Evolutionary conservation across 257 asterid genomes (phyloP).

Genomic region (Ligustrum vulgare): DNA sequence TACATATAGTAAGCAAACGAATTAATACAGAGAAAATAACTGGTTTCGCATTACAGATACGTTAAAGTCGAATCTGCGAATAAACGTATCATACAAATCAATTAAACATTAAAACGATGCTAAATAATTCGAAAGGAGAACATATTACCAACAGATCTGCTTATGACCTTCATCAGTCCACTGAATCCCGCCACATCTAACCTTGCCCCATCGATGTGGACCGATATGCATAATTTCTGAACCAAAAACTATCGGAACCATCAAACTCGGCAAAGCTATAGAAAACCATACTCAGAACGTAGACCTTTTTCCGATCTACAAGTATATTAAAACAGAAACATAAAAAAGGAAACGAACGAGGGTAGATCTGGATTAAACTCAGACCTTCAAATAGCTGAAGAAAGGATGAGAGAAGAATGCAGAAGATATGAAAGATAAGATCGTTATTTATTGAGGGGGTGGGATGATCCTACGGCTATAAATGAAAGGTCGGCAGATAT

Average conservation of each 20-base stretch:
- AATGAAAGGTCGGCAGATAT: conserved; percentile 11
- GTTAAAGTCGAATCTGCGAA: too few species aligned
- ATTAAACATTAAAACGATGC: neutral
- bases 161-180: conserved; percentile 14
- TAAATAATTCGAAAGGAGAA: neutral
- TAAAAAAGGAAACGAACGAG: neutral
- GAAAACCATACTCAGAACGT: conserved; percentile 34
- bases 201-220: neutral
- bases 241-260: neutral
- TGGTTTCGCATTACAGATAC: too few species aligned
- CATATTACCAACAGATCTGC: neutral
- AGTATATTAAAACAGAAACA: neutral
- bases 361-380: neutral
- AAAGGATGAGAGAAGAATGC: neutral
- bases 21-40: too few species aligned
- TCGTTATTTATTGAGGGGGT: conserved; percentile 35
- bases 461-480: conserved; percentile 47
- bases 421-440: neutral
- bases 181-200: conserved; percentile 11
- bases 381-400: neutral
- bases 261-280: neutral
- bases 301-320: conserved; percentile 23
- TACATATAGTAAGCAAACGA: neutral
- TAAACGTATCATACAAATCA: neutral
- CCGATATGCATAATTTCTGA: neutral